A percentile compares a stretch with the other conserved stretches of the same genome.
phyloP scores from a whole-genome alignment of 371 early-diverging fungal species.

The Rhizomucor miehei region DNA sequence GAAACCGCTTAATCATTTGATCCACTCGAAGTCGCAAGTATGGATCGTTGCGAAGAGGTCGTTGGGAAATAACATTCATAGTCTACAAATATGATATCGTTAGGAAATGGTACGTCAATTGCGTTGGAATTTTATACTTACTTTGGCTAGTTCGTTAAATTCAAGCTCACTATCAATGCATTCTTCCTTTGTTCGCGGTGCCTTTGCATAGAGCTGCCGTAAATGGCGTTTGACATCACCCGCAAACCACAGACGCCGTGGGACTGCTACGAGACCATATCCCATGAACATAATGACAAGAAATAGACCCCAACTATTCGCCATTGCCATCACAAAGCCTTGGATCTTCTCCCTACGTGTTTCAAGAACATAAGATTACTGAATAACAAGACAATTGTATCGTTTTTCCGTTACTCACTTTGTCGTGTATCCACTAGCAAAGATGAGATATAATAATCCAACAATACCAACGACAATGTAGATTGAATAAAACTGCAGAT shows the following conservation, averaged over 20 bases:
- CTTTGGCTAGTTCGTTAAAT: slow-evolving; percentile 65
- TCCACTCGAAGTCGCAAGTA: slow-evolving; percentile 53
- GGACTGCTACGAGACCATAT: slow-evolving; percentile 88
- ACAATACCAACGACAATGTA: slow-evolving; percentile 52
- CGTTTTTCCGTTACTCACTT: slow-evolving; percentile 13
- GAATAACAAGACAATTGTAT: slow-evolving; percentile 2
- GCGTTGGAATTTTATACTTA: slow-evolving; percentile 14
- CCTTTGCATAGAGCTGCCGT: slow-evolving; percentile 63
- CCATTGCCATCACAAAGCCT: slow-evolving; percentile 86
- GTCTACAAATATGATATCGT: slow-evolving; percentile 12
- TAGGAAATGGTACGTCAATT: neutral
- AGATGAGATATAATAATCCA: slow-evolving; percentile 74
- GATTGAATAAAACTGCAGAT: slow-evolving; percentile 72
- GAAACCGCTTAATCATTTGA: slow-evolving; percentile 47
- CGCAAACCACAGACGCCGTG: slow-evolving; percentile 80
- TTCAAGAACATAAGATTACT: neutral
- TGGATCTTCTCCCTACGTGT: slow-evolving; percentile 59
- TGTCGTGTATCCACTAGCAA: slow-evolving; percentile 49
- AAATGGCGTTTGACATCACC: slow-evolving; percentile 62
- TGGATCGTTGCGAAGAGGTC: slow-evolving; percentile 26
- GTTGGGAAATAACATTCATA: slow-evolving; percentile 32
- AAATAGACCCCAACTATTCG: slow-evolving; percentile 92
- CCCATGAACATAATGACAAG: slow-evolving; percentile 88
- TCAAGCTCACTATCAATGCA: slow-evolving; percentile 73
- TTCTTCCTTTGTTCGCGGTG: slow-evolving; percentile 74